phyloP scores from a whole-genome alignment of 1,139 yeast species.

The Petasospora fabianii region DNA sequence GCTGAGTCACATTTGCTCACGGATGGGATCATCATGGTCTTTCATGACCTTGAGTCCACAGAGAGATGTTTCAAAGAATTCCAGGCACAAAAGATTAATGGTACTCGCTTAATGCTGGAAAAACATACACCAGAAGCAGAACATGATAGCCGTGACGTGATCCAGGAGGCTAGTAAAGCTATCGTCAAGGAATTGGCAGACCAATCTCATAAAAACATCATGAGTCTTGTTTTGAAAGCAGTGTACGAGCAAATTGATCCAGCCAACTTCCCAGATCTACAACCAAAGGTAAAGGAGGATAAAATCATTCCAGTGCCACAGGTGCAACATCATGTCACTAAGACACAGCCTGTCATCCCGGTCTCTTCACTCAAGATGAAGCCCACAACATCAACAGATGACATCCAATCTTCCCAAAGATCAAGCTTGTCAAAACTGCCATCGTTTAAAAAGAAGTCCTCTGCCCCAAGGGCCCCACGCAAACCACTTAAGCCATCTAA shows the following conservation, averaged over 20 bases:
- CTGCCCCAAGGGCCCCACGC: no score
- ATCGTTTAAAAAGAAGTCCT: slow-evolving; percentile 46
- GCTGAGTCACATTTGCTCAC: not conserved
- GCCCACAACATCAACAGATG: slow-evolving; percentile 5
- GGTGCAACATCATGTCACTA: slow-evolving; percentile 3
- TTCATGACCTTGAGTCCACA: not conserved
- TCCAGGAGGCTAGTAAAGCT: slow-evolving; percentile 57
- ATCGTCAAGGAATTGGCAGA: slow-evolving; percentile 61
- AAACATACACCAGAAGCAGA: slow-evolving; percentile 5
- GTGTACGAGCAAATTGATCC: slow-evolving; percentile 61
- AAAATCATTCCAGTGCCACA: slow-evolving; percentile 16
- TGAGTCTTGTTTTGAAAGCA: slow-evolving; percentile 69
- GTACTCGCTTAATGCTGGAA: not conserved
- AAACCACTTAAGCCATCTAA: no score
- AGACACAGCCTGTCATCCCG: not conserved
- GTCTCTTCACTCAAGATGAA: not conserved
- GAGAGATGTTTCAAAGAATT: not conserved
- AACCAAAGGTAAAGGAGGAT: no score
- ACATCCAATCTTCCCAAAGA: slow-evolving; percentile 18
- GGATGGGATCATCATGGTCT: not conserved
- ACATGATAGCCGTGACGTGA: slow-evolving; percentile 21
- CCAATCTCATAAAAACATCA: slow-evolving; percentile 65
- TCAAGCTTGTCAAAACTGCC: no score
- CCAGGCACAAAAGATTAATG: not conserved
- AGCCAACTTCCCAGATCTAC: slow-evolving; percentile 51